phyloP scores from a whole-genome alignment of 441 rosid species.

The Adansonia madagascariensis region DNA sequence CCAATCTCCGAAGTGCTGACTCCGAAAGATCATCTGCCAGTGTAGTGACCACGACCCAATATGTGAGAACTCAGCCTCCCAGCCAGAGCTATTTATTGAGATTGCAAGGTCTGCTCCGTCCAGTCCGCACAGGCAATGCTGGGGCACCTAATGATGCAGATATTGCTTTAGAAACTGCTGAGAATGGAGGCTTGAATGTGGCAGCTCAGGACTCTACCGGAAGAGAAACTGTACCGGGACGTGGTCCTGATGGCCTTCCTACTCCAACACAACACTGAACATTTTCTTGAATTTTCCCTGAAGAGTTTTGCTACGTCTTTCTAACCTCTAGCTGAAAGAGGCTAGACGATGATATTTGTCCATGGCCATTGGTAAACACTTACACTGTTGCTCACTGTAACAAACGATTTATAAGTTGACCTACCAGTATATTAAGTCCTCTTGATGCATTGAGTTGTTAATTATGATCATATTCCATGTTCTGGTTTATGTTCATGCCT shows the following conservation, averaged over 20 bases:
- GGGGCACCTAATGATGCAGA: constrained; percentile 38
- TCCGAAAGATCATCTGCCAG: constrained; percentile 52
- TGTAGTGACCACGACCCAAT: constrained; percentile 44
- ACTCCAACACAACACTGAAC: constrained; percentile 30
- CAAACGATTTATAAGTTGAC: neutral
- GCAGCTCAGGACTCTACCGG: constrained; percentile 26
- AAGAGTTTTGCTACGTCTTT: constrained; percentile 23
- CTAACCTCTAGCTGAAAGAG: constrained; percentile 36
- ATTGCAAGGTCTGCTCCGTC: constrained; percentile 64
- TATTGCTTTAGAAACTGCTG: constrained; percentile 42
- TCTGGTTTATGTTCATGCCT: neutral
- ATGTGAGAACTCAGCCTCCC: constrained; percentile 58
- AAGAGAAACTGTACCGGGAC: constrained; percentile 28
- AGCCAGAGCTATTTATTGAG: constrained; percentile 82
- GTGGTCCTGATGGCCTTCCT: constrained; percentile 14
- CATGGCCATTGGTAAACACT: constrained; percentile 6
- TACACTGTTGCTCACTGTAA: constrained; percentile 11
- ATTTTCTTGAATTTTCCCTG: neutral
- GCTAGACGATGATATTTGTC: constrained; percentile 8
- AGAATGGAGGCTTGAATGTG: constrained; percentile 39
- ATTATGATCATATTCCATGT: neutral
- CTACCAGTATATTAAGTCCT: neutral
- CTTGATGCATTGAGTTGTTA: neutral
- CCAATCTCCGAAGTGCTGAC: constrained; percentile 73
- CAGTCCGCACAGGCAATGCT: constrained; percentile 56